These are phyloP conservation scores for Talaromyces nanjingensis DNA, from an alignment of 495 filamentous ascomycete genomes.

Conservation along the genomic window DNA sequence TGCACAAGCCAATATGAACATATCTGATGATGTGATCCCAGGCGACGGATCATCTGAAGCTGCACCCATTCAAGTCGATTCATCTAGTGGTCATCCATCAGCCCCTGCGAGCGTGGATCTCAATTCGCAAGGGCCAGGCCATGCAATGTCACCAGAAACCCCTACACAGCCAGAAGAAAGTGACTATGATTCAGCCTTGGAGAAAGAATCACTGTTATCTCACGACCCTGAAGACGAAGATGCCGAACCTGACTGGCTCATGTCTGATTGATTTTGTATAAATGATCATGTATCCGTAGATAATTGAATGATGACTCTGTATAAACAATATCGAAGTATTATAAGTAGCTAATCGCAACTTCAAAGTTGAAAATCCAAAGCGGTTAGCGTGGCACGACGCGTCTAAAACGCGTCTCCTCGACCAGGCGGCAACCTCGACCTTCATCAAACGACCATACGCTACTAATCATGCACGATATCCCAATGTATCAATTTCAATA, in stretches of 20 bases:
- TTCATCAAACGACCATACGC: background rate
- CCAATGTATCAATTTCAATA: background rate
- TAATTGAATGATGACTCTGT: background rate
- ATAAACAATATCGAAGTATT: background rate
- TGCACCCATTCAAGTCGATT: slow-evolving; percentile 21
- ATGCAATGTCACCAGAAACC: slow-evolving; percentile 5
- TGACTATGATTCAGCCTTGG: slow-evolving; percentile 29
- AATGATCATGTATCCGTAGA: background rate
- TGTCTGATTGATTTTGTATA: slow-evolving; percentile 19
- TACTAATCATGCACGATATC: background rate
- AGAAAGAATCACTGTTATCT: slow-evolving; percentile 43
- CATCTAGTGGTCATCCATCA: slow-evolving; percentile 17
- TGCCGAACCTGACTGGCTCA: slow-evolving; percentile 59
- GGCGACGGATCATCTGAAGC: slow-evolving; percentile 15
- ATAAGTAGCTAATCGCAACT: background rate
- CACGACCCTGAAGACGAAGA: slow-evolving; percentile 65
- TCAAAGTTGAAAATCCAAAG: background rate
- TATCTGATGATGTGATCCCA: background rate
- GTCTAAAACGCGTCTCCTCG: background rate
- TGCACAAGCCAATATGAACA: slow-evolving; percentile 11
- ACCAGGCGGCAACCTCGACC: background rate
- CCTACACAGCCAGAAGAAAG: slow-evolving; percentile 9
- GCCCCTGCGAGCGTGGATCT: slow-evolving; percentile 23
- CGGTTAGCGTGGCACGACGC: background rate
- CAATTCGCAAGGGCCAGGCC: slow-evolving; percentile 14